A percentile compares a stretch with the other conserved stretches of the same genome.
Conservation (phyloP, 495 filamentous ascomycete genomes). For the Neurospora sp. region DNA sequence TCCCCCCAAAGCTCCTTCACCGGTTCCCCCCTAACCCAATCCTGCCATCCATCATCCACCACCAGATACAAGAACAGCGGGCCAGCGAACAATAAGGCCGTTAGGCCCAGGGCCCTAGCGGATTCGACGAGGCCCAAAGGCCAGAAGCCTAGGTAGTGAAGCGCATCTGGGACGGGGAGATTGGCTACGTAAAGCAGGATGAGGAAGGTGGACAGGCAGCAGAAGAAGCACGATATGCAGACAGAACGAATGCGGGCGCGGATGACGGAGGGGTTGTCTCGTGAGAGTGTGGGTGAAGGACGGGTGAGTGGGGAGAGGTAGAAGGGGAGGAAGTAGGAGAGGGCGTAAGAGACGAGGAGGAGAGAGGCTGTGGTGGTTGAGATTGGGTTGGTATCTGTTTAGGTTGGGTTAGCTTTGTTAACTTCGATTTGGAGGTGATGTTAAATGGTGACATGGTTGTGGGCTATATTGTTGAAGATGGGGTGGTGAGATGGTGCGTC, state of each 20-base stretch:
- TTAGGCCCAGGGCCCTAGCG: conserved; percentile 50
- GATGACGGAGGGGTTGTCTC: conserved; percentile 86
- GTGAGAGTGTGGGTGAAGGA: conserved; percentile 68
- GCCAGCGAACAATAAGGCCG: conserved; percentile 70
- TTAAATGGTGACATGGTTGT: not conserved
- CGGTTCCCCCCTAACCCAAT: conserved; percentile 42
- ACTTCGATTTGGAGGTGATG: not conserved
- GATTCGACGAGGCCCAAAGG: conserved; percentile 56
- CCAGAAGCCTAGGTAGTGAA: conserved; percentile 66
- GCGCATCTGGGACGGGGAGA: conserved; percentile 34
- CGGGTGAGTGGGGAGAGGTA: conserved; percentile 73
- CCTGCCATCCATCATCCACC: conserved; percentile 58
- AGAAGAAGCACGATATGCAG: conserved; percentile 54
- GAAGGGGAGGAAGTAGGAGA: conserved; percentile 84
- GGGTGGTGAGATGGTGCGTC: too few relatives aligned
- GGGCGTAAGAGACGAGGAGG: conserved; percentile 59
- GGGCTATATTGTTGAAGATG: too few relatives aligned
- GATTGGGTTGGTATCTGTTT: conserved; percentile 7
- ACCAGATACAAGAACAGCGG: conserved; percentile 71
- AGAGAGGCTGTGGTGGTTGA: conserved; percentile 10
- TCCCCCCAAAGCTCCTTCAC: conserved; percentile 21
- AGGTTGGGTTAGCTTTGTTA: not conserved
- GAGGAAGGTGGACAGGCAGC: conserved; percentile 49
- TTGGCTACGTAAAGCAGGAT: conserved; percentile 34
- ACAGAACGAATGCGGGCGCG: conserved; percentile 75